These are phyloP conservation scores for Oryza officinalis DNA, from an alignment of 176 grass and related monocot species.

Conservation along the genomic window DNA sequence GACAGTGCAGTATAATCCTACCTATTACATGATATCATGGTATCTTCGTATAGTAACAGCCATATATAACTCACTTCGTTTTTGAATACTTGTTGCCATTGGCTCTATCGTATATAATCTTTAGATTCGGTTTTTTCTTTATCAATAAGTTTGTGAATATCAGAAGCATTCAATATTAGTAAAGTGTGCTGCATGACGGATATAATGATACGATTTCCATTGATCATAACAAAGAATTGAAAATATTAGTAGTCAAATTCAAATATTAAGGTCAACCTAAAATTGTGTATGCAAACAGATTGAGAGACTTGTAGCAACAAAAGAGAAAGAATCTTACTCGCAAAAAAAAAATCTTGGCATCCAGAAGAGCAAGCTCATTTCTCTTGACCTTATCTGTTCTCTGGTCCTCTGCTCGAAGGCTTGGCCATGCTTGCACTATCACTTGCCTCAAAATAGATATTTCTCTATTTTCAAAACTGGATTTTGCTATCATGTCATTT, in stretches of 20 bases:
- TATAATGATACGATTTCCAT: not conserved
- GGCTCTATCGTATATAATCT: not conserved
- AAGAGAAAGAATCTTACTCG: not conserved
- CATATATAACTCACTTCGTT: not conserved
- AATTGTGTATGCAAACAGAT: not conserved
- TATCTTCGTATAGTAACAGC: no score
- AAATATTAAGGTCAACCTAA: not conserved
- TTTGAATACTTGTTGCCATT: not conserved
- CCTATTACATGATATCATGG: no score
- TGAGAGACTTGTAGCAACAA: not conserved
- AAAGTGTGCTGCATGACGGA: not conserved
- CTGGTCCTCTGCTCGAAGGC: not conserved
- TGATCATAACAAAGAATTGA: not conserved
- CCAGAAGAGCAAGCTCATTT: not conserved
- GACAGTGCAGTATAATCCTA: not conserved
- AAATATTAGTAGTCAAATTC: not conserved
- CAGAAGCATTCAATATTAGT: not conserved
- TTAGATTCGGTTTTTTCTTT: no score
- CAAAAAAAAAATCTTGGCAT: not conserved
- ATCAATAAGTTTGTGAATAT: not conserved
- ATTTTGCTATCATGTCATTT: no score
- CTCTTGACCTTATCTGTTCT: not conserved
- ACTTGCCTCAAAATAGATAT: no score
- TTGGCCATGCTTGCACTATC: not conserved
- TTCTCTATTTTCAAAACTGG: no score